phyloP scores from a whole-genome alignment of 768 basidiomycete genomes.

The Pulveroboletus sp. region DNA sequence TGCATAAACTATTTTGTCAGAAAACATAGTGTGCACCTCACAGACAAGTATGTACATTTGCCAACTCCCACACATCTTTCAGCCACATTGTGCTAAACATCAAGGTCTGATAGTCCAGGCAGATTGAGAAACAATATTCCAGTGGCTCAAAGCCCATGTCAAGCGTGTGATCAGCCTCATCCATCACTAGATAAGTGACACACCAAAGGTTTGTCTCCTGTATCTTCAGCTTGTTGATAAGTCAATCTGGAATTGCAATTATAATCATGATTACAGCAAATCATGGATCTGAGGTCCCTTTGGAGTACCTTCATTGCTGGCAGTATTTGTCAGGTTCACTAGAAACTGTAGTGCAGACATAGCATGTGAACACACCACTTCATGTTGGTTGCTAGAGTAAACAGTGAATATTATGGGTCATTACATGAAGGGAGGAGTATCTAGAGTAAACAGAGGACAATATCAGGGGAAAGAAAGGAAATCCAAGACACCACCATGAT shows the following conservation, averaged over 20 bases:
- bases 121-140: constrained; percentile 97
- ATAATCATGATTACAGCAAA: constrained; percentile 93
- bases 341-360: too few relatives aligned
- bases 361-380: too few relatives aligned
- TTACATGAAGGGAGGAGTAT: too few relatives aligned
- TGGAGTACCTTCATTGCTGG: constrained; percentile 97
- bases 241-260: constrained; percentile 97
- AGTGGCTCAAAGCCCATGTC: constrained; percentile 99
- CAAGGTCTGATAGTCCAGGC: constrained; percentile 96
- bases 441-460: too few relatives aligned
- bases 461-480: too few relatives aligned
- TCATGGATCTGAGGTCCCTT: constrained; percentile 99
- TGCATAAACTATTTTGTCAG: constrained; percentile 28
- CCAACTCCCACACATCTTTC: constrained; percentile 97
- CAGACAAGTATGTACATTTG: constrained; percentile 51
- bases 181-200: constrained; percentile 97
- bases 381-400: too few relatives aligned
- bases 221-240: constrained; percentile 98
- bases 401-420: too few relatives aligned
- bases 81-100: constrained; percentile 99
- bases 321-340: too few relatives aligned
- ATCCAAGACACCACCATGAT: too few relatives aligned
- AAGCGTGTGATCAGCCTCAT: constrained; percentile 99
- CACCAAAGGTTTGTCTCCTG: constrained; percentile 95
- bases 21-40: neutral